Base-by-base conservation (phyloP, 2,329 filamentous ascomycete species). In the Verticillium albo-atrum region DNA sequence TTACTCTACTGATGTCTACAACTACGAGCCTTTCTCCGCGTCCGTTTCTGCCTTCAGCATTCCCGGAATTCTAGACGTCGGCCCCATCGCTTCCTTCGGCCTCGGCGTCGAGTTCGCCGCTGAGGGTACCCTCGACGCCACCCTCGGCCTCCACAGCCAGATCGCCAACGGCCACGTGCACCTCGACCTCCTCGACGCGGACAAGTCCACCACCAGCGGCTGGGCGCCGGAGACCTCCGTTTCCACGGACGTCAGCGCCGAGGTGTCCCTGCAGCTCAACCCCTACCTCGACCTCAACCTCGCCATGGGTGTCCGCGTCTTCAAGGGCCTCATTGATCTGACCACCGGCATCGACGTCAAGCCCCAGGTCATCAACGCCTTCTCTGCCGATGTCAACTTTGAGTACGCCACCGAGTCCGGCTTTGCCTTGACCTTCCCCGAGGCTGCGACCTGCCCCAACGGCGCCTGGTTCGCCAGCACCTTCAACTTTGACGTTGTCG, bases 11-110 rank as follows among this genome's bases (percentile, higher is more conserved):
- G 69, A 71, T 12, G 70, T 68, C 14, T 70, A 75, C 60, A 68
- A 65, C 25, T 77, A 75, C 64, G 62, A 71, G 26, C 72, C 74
- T 2, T 67, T 67, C 6, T 60, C 66, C 34, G 72, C 79, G 10
- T 69, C 67, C 28, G 76, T 74, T 62, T 70, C 66, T 53, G 53
- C 72, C 17, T 65, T 79, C 63, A 66, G 71, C 57, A 68, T 79
- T 5, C 73, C 77, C 7, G 71, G 74, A 54, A 71, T 77, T 54
- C 61, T 79, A 35, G 66, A 69, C 53, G 66, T 77, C 10, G 71
- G 70, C 17, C 72, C 75, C 1, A 67, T 67, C 51, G 63, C 77
- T 20, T 67, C 63, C 5, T 75, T 75, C 61, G 67, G 62, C 6
- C 63, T 77, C 54, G 74, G 72, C 14, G 68, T 71, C 15, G 69